Evolutionary conservation across 306 rosid species (phyloP), one percentile per base, ranked within the genome.

Genomic region (Pterocarpus macrocarpus): DNA sequence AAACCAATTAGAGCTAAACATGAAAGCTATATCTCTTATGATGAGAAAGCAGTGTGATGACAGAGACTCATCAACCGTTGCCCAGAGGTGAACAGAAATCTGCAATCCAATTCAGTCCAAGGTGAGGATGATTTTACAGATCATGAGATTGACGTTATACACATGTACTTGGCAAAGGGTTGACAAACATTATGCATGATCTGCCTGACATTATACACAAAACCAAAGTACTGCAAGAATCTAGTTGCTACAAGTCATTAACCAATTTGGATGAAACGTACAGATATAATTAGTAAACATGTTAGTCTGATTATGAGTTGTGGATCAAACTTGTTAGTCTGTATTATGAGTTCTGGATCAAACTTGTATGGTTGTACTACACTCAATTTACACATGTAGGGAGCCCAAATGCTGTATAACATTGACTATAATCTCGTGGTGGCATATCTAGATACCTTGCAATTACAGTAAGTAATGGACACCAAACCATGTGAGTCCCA

Each of bases 11-110:
- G 97, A 88, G 73, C 83, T 71, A 78, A 78, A 85, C 59, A 86
- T 62, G 81, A 90, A 91, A 44, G 93, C 90, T 66, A 90, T 81
- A 57, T 90, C 98, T 17, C 78, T 82, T 75, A 95, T 87, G 75
- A 90, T 80, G 81, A 86, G 87, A 88, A 91, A 93, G 83, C 98
- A 82, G 15, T 86, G 85, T 66, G 97, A 87, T 2, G 97, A 87
- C 62, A 95, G 66, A 71, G 86, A 81, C 32, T 85, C 91, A 82
- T 87, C 90, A 65, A 93, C 94, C 71, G 97, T 90, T 68, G 93
- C 97, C 98, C 99, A 95, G 64, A 95, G 80, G 82, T 90, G 94
- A 80, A 95, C 91, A 50, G 90, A 87, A 84, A 88, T 84, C 99
- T 95, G 91, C 89, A 89, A 71, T 75, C 71, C 81, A 85, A 84